Percentiles rank a stretch among this genome's conserved stretches.
phyloP scores from a whole-genome alignment of 2,329 filamentous ascomycete species.

The Trichoderma koningiopsis region DNA sequence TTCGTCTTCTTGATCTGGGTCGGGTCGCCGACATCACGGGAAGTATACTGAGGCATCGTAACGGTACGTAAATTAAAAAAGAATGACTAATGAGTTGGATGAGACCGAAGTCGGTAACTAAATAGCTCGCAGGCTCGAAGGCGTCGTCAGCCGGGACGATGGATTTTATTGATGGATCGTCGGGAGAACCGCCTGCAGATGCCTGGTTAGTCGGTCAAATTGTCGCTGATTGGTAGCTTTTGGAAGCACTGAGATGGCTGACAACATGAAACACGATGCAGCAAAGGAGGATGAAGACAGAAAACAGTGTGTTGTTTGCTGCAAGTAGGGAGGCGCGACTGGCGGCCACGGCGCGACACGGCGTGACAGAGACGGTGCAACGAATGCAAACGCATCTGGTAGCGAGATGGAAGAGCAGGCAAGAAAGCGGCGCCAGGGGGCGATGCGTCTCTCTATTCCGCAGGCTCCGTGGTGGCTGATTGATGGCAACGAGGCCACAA shows the following conservation, averaged over 20 bases:
- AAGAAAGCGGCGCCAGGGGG: neutral
- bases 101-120: conserved; percentile 27
- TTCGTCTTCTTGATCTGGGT: conserved; percentile 86
- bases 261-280: neutral
- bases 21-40: conserved; percentile 67
- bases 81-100: conserved; percentile 21
- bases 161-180: conserved; percentile 14
- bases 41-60: conserved; percentile 68
- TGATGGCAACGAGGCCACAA: conserved; percentile 2
- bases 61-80: conserved; percentile 25
- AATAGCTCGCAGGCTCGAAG: conserved; percentile 8
- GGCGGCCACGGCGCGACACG: neutral
- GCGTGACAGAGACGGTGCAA: conserved; percentile 1
- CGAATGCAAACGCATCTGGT: neutral
- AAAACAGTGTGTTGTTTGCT: conserved; percentile 12
- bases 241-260: neutral
- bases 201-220: conserved; percentile 16
- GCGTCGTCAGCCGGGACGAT: conserved; percentile 21
- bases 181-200: conserved; percentile 24
- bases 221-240: neutral
- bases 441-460: neutral
- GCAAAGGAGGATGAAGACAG: neutral
- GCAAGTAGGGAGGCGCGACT: conserved; percentile 1
- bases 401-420: conserved; percentile 1
- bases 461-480: neutral